Evolutionary conservation across 139 green algal species (phyloP), one percentile per base, ranked within the genome.

Genomic region (Tetratostichococcus sp.): DNA sequence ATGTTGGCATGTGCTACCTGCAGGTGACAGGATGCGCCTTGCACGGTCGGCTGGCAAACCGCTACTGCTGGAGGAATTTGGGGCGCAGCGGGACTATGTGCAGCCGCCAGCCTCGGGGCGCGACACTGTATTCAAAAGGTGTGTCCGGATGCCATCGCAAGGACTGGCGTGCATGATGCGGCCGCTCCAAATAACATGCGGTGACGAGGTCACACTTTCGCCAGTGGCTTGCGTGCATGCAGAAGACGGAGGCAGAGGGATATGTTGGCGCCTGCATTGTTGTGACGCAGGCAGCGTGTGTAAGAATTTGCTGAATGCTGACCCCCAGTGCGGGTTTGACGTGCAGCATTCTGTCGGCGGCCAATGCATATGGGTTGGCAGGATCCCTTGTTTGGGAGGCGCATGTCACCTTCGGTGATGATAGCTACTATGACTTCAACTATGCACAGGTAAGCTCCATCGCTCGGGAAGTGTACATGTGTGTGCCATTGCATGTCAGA

Each of bases 61-160:
- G 1, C 72, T 86, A 17, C 68, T 86, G 35, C 71, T 86, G 65
- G 81, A 86, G 50, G 81, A 83, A 66, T 85, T 79, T 39, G 80
- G 80, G 1, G 65, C 70, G 43, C 23, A 74, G 26, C 50, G 50
- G 17, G 50, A 62, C 50, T 62, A 62, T 17, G 17, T 62, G 11
- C 2, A 28, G 14, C 50, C 50, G 50, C 39, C 39, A 11, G 6
- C 39, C 39, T 21, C 39, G 11, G 39, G 39, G 8, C 50, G 50
- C 50, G 19, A 62, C 50, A 62, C 50, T 2, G 50, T 62, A 2
- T n/a, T 62, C 50, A 2, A 23, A 2, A 62, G 50, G 50, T 62
- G 50, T n/a, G 14, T 17, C 19, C 50, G 39, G 39, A 22, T 8
- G 39, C 39, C n/a, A n/a, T n/a, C n/a, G n/a, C n/a, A 6, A 50